Evolutionary conservation across 352 stramenopile species (phyloP).

Genomic region (Phytophthora multivora): DNA sequence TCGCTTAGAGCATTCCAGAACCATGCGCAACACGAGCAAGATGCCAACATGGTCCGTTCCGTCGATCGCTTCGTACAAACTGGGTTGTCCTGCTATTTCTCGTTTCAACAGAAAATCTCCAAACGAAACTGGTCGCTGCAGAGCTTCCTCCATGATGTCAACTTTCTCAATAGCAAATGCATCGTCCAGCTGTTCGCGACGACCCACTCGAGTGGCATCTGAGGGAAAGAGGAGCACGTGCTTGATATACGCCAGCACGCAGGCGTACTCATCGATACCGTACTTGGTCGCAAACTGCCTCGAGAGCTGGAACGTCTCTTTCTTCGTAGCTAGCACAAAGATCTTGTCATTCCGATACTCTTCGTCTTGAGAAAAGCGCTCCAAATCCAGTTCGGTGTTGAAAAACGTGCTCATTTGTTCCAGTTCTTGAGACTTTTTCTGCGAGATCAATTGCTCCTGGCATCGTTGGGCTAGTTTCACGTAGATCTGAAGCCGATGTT

Average conservation of each 20-base stretch:
- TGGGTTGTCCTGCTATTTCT: slow-evolving; percentile 9
- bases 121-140: slow-evolving; percentile 60
- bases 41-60: slow-evolving; percentile 76
- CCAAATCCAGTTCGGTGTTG: slow-evolving; percentile 59
- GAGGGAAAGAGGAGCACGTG: slow-evolving; percentile 37
- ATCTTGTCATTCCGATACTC: slow-evolving; percentile 59
- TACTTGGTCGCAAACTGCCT: slow-evolving; percentile 75
- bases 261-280: slow-evolving; percentile 63
- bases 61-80: slow-evolving; percentile 61
- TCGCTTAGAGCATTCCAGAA: slow-evolving; percentile 80
- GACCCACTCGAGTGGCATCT: slow-evolving; percentile 11
- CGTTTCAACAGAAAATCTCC: slow-evolving; percentile 56
- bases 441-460: slow-evolving; percentile 48
- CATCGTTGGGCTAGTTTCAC: slow-evolving; percentile 49
- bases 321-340: slow-evolving; percentile 52
- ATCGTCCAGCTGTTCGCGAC: slow-evolving; percentile 71
- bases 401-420: slow-evolving; percentile 71
- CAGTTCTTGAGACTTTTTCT: slow-evolving; percentile 64
- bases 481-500: slow-evolving; percentile 31
- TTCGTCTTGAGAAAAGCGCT: slow-evolving; percentile 53
- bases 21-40: slow-evolving; percentile 70
- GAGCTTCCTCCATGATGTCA: slow-evolving; percentile 70
- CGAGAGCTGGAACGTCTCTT: slow-evolving; percentile 50
- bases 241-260: slow-evolving; percentile 68
- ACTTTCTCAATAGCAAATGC: slow-evolving; percentile 56